Percentiles rank a stretch among this genome's conserved stretches.
Conservation (phyloP, 495 filamentous ascomycete species). For the Penicillium atrosanguineum region DNA sequence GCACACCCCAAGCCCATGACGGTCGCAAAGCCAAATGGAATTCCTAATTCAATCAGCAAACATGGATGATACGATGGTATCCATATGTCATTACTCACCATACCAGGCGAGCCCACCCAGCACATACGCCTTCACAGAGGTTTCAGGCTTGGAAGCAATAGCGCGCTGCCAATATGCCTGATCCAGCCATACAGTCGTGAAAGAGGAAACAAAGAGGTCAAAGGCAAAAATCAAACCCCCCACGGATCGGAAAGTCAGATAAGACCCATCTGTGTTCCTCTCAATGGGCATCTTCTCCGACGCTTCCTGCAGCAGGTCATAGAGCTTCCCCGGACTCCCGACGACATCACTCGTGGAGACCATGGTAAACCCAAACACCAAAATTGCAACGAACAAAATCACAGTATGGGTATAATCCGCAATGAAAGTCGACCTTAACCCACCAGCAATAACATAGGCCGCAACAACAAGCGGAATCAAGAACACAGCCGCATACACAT, state of each 20-base stretch:
- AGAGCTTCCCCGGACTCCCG: conserved; percentile 43
- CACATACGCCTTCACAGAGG: conserved; percentile 47
- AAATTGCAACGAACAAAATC: conserved; percentile 44
- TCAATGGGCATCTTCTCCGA: conserved; percentile 42
- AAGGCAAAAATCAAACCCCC: conserved; percentile 42
- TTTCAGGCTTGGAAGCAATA: conserved; percentile 45
- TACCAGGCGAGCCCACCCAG: conserved; percentile 51
- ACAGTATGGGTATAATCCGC: conserved; percentile 47
- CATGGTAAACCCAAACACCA: conserved; percentile 49
- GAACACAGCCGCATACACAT: conserved; percentile 43
- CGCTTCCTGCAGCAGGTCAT: conserved; percentile 47
- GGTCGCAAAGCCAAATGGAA: conserved; percentile 51
- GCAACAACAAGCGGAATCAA: conserved; percentile 42
- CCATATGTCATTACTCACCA: conserved; percentile 16
- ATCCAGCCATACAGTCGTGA: conserved; percentile 43
- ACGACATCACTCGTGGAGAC: conserved; percentile 44
- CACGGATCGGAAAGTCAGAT: conserved; percentile 50
- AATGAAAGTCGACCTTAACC: conserved; percentile 41
- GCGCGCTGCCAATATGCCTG: conserved; percentile 50
- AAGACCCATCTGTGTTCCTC: conserved; percentile 49
- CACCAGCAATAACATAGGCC: conserved; percentile 43
- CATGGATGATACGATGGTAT: too few relatives aligned
- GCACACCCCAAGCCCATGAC: conserved; percentile 46
- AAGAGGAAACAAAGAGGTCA: conserved; percentile 31
- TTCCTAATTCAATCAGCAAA: conserved; percentile 11